These are phyloP conservation scores for Kwoniella mangroviensis DNA, from an alignment of 768 basidiomycete genomes.

Conservation along the genomic window DNA sequence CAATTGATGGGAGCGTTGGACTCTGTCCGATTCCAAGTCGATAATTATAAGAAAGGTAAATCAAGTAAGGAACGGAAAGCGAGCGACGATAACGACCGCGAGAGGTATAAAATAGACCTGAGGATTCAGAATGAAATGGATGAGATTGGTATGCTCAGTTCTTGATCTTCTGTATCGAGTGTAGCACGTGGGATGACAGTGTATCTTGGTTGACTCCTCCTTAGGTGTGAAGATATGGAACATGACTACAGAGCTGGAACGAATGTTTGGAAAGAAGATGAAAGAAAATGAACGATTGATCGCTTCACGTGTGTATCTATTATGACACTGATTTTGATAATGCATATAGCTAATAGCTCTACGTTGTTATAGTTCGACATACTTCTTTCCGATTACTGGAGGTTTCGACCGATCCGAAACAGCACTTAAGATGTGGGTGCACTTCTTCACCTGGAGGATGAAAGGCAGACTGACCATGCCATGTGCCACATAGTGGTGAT, in stretches of 20 bases:
- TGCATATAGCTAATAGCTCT: background rate
- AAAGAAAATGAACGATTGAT: background rate
- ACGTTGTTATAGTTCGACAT: background rate
- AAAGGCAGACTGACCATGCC: no score
- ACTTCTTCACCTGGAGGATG: background rate
- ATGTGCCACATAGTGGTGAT: background rate
- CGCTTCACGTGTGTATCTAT: background rate
- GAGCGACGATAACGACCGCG: no score
- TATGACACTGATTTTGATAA: background rate
- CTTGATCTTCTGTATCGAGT: no score
- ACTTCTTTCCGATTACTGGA: background rate
- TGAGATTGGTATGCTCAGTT: background rate
- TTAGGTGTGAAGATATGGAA: slow-evolving; percentile 5
- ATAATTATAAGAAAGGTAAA: background rate
- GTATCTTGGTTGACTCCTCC: background rate
- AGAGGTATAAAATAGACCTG: background rate
- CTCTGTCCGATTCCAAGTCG: background rate
- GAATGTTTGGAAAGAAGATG: background rate
- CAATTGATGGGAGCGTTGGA: background rate
- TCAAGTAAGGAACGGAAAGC: background rate
- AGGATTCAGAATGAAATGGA: background rate
- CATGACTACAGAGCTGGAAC: background rate
- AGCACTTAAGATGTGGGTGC: background rate
- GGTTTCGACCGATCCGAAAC: background rate
- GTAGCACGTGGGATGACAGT: no score